Conservation (phyloP, 2,329 filamentous ascomycete genomes). For the Epichloe uncinata region DNA sequence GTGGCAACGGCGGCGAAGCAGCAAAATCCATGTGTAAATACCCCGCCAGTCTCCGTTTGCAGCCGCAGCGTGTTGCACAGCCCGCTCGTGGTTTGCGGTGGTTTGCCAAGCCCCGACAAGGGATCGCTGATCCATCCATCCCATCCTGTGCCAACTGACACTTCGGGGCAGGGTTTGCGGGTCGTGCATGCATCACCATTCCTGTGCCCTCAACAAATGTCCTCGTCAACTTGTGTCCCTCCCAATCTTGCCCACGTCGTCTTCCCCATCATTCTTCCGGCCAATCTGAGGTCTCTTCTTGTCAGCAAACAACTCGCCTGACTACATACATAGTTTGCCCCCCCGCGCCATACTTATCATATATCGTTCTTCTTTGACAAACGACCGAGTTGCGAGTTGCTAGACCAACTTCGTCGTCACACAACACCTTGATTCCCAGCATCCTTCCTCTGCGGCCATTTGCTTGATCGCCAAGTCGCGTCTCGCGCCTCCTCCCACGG, state of each 20-base stretch:
- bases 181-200: background rate
- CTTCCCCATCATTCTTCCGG: background rate
- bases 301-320: background rate
- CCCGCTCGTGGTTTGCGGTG: background rate
- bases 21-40: background rate
- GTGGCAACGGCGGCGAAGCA: background rate
- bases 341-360: background rate
- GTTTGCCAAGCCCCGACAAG: background rate
- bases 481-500: background rate
- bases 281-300: background rate
- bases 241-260: background rate
- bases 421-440: background rate
- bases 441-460: background rate
- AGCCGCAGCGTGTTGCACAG: background rate
- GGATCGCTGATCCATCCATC: background rate
- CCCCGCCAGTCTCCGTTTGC: background rate
- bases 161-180: conserved; percentile 4
- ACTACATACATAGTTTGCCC: background rate
- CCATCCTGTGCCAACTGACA: conserved; percentile 1
- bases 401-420: background rate
- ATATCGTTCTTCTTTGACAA: background rate
- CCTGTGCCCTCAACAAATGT: background rate
- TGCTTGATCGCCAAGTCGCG: background rate
- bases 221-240: background rate
- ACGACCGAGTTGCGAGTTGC: background rate